Base-by-base conservation (phyloP, 2,329 filamentous ascomycete species). In the Stachybotrys chartarum region DNA sequence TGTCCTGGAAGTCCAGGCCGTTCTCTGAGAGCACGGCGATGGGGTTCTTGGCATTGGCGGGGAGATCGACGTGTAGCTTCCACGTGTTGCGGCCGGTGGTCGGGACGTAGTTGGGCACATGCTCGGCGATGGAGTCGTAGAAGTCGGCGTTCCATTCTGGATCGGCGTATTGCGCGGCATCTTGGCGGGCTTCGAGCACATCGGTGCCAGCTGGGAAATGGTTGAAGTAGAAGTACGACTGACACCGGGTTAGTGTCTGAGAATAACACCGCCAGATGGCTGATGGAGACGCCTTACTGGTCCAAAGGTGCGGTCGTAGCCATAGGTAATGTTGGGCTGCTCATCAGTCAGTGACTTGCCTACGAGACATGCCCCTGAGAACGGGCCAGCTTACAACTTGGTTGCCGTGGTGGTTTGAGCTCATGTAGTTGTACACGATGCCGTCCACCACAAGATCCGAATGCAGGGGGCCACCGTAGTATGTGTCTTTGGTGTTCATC, bases 271-370 rank as follows among this genome's bases (percentile, higher is more conserved):
- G 24, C 24, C 24, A 24, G 4, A 24, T 24, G 24, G 24, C 24
- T 24, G 24, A 24, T 24, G 35, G 7, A 8, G 42, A 30, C 18
- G 59, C 63, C 55, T 52, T 52, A 64, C 64, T 59, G 83, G 84
- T 1, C 84, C 84, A 62, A 86, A 86, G 0, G 84, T 86, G 3
- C 83, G 75, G 61, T 86, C 83, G 59, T 86, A 86, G 0, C 84
- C 84, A 58, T 82, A 67, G 1, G 80, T 84, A 60, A 87, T 85
- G 60, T 86, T 85, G 6, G 84, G 83, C 63, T 65, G 10, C n/a
- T 32, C 12, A 14, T 24, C 24, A 24, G 24, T 24, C 24, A 30
- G 12, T 14, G 24, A 5, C 24, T 16, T 30, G 47, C 24, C 14
- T 1, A 50, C 16, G 5, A 30, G 14, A 30, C 47, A 24, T 10